Conservation (phyloP, 164 flowering plant species). For the Hamamelis virginiana region DNA sequence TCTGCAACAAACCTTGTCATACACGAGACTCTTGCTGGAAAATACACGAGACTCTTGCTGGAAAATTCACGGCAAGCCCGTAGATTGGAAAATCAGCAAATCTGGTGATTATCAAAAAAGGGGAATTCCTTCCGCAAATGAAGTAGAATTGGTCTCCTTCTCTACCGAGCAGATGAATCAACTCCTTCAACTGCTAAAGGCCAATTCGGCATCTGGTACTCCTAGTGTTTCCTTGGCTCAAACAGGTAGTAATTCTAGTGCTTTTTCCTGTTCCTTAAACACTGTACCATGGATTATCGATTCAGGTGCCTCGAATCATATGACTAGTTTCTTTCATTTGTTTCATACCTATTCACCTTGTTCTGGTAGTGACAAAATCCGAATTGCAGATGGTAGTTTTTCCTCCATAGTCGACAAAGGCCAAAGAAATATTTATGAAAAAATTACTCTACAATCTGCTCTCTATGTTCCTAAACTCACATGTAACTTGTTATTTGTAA, state of each 20-base stretch:
- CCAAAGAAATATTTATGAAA: background rate
- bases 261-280: background rate
- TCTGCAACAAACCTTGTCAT: too few relatives aligned
- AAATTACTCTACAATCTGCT: background rate
- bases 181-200: background rate
- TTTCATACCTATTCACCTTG: background rate
- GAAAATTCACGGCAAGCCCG: too few relatives aligned
- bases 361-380: too few relatives aligned
- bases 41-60: too few relatives aligned
- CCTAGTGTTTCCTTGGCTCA: too few relatives aligned
- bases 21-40: too few relatives aligned
- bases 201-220: background rate
- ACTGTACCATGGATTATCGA: background rate
- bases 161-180: background rate
- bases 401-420: background rate
- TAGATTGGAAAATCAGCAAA: background rate
- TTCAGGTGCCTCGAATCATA: too few relatives aligned
- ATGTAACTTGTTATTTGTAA: background rate
- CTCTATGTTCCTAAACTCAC: slow-evolving; percentile 3
- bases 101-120: too few relatives aligned
- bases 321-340: background rate
- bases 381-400: too few relatives aligned
- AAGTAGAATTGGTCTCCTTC: background rate
- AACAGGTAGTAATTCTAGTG: background rate
- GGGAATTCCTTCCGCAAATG: too few relatives aligned